phyloP scores from a whole-genome alignment of 768 basidiomycete genomes.

The Mycena pura region DNA sequence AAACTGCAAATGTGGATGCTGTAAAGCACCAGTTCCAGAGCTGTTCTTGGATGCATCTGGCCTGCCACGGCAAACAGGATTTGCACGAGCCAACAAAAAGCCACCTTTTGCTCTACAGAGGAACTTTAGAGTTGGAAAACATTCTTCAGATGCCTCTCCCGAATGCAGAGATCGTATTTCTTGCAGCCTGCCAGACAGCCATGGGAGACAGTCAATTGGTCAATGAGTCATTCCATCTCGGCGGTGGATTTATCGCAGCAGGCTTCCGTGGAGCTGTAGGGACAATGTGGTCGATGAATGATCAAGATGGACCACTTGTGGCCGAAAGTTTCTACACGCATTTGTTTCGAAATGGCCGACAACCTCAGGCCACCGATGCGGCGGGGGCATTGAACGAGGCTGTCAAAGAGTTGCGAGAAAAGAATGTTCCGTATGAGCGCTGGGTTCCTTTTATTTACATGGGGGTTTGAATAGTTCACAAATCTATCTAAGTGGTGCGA shows the following conservation, averaged over 20 bases:
- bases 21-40: not conserved
- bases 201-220: too few species aligned
- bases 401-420: not conserved
- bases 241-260: too few species aligned
- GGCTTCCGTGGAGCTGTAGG: not conserved
- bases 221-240: too few species aligned
- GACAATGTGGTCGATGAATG: not conserved
- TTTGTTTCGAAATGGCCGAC: not conserved
- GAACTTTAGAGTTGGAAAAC: not conserved
- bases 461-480: not conserved
- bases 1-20: not conserved
- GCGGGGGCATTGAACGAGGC: not conserved
- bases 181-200: too few species aligned
- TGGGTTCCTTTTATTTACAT: not conserved
- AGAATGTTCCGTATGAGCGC: too few species aligned
- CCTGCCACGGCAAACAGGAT: not conserved
- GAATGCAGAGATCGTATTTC: not conserved
- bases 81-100: not conserved
- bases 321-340: not conserved
- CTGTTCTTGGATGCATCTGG: not conserved
- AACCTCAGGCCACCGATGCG: not conserved
- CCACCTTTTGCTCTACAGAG: not conserved
- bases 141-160: not conserved
- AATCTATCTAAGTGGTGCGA: not conserved
- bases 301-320: not conserved